Evolutionary conservation across 192 early-diverging fungal genomes (phyloP).

Genomic region (Linnemannia exigua): DNA sequence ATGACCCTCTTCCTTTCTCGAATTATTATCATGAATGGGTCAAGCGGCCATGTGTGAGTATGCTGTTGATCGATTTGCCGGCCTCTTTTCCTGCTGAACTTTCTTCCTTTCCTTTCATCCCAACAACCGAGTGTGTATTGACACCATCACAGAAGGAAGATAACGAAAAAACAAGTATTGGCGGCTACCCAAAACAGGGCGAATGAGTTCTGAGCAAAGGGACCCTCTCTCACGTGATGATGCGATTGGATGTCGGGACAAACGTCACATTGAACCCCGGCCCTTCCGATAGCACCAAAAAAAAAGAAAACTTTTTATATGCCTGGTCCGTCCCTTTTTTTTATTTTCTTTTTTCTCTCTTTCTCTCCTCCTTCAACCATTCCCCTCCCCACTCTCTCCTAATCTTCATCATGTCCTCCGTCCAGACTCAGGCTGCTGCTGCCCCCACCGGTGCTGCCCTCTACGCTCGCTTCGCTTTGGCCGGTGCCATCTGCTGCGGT

Average conservation of each 20-base stretch:
- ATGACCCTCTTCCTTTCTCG: not conserved
- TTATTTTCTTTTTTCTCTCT: conserved; percentile 2
- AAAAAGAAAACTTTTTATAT: not conserved
- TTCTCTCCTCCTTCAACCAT: conserved; percentile 7
- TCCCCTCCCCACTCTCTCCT: conserved; percentile 26
- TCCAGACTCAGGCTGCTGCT: conserved; percentile 52
- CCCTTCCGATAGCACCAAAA: not conserved
- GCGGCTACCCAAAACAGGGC: not conserved
- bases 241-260: not conserved
- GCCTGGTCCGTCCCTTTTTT: conserved; percentile 7
- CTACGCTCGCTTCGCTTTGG: conserved; percentile 70
- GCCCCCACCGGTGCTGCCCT: conserved; percentile 64
- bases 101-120: not conserved
- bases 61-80: not conserved
- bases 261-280: conserved; percentile 10
- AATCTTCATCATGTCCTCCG: conserved; percentile 32
- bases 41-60: not conserved
- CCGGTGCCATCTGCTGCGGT: conserved; percentile 71
- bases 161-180: not conserved
- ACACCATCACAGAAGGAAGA: not conserved
- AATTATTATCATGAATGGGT: not conserved
- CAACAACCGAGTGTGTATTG: not conserved
- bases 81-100: not conserved
- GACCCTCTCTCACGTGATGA: not conserved
- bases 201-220: not conserved